These are phyloP conservation scores for Cocos nucifera DNA, from an alignment of 176 grass and related monocot species.

Conservation along the genomic window DNA sequence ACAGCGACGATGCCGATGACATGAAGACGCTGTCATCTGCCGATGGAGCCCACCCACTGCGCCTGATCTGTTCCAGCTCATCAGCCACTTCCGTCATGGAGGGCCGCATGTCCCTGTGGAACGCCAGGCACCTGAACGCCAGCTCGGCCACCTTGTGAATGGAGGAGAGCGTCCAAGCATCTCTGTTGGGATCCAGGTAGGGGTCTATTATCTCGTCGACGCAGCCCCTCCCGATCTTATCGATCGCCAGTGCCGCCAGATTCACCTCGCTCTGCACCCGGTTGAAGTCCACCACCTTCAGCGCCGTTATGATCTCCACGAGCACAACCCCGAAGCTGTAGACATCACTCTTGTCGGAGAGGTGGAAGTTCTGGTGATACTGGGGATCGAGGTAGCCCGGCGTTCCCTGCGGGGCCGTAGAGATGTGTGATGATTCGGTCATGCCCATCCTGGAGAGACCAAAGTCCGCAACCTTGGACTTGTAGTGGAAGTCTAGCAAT, in stretches of 20 bases:
- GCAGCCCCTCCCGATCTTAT: neutral
- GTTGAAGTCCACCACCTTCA: conserved; percentile 16
- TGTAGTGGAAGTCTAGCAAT: too few relatives aligned
- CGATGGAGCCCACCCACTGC: conserved; percentile 18
- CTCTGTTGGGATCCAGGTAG: conserved; percentile 1
- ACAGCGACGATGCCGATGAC: conserved; percentile 44
- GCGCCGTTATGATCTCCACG: conserved; percentile 19
- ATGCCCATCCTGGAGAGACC: neutral
- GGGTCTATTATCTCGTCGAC: conserved; percentile 15
- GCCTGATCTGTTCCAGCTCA: neutral
- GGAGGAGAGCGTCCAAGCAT: conserved; percentile 6
- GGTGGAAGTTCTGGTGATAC: conserved; percentile 14
- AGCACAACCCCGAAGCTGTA: conserved; percentile 23
- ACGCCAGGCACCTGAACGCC: conserved; percentile 15
- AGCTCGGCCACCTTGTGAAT: conserved; percentile 11
- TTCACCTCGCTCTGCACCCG: conserved; percentile 18
- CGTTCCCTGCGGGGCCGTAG: conserved; percentile 14
- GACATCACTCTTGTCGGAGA: conserved; percentile 20
- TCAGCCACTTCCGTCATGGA: conserved; percentile 9
- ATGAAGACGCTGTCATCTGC: conserved; percentile 45
- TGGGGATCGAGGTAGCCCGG: conserved; percentile 11
- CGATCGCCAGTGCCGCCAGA: conserved; percentile 12
- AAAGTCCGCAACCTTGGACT: neutral
- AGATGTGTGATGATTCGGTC: conserved; percentile 1
- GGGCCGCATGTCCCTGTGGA: conserved; percentile 5